phyloP scores from a whole-genome alignment of 1,139 yeast species.

The Debaryomyces singareniensis region DNA sequence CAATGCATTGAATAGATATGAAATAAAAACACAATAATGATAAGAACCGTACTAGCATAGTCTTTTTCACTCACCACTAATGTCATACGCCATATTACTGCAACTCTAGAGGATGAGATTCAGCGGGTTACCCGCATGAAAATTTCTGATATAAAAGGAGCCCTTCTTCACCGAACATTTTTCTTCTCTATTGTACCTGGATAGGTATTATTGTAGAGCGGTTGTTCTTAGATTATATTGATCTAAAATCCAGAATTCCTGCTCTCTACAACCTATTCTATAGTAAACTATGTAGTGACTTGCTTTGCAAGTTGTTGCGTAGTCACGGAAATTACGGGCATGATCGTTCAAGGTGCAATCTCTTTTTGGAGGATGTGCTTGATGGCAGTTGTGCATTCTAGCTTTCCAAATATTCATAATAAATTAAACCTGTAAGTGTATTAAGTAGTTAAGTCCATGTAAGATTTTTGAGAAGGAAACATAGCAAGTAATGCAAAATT shows the following conservation, averaged over 20 bases:
- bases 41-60: no score
- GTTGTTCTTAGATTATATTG: constrained; percentile 17
- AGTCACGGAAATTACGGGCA: constrained; percentile 43
- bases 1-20: no score
- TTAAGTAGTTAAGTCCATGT: no score
- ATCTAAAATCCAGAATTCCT: constrained; percentile 28
- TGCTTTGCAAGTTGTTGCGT: constrained; percentile 11
- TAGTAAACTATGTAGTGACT: constrained; percentile 29
- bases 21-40: no score
- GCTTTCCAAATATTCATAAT: constrained; percentile 36
- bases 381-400: constrained; percentile 38
- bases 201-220: constrained; percentile 53
- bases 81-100: no score
- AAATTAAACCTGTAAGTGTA: no score
- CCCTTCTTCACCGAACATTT: not conserved
- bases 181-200: constrained; percentile 38
- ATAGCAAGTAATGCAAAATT: no score
- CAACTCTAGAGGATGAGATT: not conserved
- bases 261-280: constrained; percentile 52
- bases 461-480: no score
- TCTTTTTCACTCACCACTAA: no score
- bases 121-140: constrained; percentile 8
- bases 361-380: constrained; percentile 5
- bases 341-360: constrained; percentile 12
- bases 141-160: constrained; percentile 3